Conservation (phyloP, 805 yeast genomes). For the Vanderwaltozyma tropicalis region DNA sequence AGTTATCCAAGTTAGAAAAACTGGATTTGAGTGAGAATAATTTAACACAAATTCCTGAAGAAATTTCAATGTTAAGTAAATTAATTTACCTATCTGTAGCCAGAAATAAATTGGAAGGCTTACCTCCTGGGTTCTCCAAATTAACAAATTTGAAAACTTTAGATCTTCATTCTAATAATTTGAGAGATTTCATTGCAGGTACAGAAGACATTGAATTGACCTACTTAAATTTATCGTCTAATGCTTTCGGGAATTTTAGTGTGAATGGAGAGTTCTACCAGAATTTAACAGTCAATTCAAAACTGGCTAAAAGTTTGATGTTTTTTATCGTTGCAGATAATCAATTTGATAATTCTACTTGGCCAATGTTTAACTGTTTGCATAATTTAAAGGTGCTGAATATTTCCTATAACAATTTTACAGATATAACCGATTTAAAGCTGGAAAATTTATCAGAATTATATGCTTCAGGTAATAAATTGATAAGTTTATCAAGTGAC, state of each 20-base stretch:
- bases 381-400: slow-evolving; percentile 53
- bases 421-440: slow-evolving; percentile 73
- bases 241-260: slow-evolving; percentile 38
- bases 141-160: slow-evolving; percentile 51
- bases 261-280: slow-evolving; percentile 33
- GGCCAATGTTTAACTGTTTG: slow-evolving; percentile 55
- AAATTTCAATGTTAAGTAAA: slow-evolving; percentile 47
- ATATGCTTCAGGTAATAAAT: slow-evolving; percentile 72
- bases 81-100: slow-evolving; percentile 60
- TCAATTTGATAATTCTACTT: slow-evolving; percentile 65
- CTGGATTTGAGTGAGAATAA: slow-evolving; percentile 74
- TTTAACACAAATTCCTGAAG: slow-evolving; percentile 62
- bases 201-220: slow-evolving; percentile 57
- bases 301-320: slow-evolving; percentile 41
- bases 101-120: slow-evolving; percentile 58
- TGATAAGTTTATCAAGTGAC: slow-evolving; percentile 75
- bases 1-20: slow-evolving; percentile 57
- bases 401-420: slow-evolving; percentile 71
- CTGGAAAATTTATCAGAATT: slow-evolving; percentile 50
- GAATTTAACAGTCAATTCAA: slow-evolving; percentile 7
- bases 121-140: slow-evolving; percentile 58
- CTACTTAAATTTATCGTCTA: slow-evolving; percentile 61
- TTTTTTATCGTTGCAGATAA: slow-evolving; percentile 70
- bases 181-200: slow-evolving; percentile 56
- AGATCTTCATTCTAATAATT: slow-evolving; percentile 78